Evolutionary conservation across 495 filamentous ascomycete species (phyloP).

Genomic region (Hypoxylon crocopeplum): DNA sequence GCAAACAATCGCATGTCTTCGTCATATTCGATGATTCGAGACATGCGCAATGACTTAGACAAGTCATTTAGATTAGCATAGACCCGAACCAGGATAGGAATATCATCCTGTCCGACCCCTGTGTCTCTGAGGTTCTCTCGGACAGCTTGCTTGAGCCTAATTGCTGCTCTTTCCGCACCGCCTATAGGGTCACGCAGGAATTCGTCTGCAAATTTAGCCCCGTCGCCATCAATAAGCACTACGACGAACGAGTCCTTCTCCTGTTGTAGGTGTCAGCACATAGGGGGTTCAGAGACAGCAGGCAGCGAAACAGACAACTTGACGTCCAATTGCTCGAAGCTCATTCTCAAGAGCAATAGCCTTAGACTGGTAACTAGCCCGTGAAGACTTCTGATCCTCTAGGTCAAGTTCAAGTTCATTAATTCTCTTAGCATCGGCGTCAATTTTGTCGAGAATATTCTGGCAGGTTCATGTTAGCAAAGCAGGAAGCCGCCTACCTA

Average conservation of each 20-base stretch:
- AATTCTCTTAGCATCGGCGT: conserved; percentile 33
- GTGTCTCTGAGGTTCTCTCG: conserved; percentile 36
- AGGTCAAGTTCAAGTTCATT: conserved; percentile 40
- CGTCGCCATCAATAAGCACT: conserved; percentile 45
- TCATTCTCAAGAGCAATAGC: conserved; percentile 32
- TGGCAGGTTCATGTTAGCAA: conserved; percentile 15
- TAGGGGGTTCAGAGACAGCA: background rate
- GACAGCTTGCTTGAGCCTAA: conserved; percentile 41
- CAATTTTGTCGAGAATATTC: conserved; percentile 30
- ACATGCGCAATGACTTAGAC: conserved; percentile 40
- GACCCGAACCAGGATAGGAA: conserved; percentile 42
- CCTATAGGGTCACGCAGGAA: conserved; percentile 34
- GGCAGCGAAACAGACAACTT: conserved; percentile 33
- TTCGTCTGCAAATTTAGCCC: conserved; percentile 44
- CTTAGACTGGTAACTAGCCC: conserved; percentile 32
- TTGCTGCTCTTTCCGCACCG: conserved; percentile 41
- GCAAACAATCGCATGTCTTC: conserved; percentile 40
- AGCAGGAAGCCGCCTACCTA: background rate
- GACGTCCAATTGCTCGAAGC: conserved; percentile 24
- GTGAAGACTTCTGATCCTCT: conserved; percentile 39
- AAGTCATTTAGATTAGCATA: conserved; percentile 45
- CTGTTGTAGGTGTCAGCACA: conserved; percentile 25
- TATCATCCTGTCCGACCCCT: conserved; percentile 33
- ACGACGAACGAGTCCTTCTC: conserved; percentile 40
- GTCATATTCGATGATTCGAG: conserved; percentile 38